A percentile compares a stretch with the other conserved stretches of the same genome.
Evolutionary conservation across 1,139 yeast species (phyloP).

Genomic region (Pichia terricola): DNA sequence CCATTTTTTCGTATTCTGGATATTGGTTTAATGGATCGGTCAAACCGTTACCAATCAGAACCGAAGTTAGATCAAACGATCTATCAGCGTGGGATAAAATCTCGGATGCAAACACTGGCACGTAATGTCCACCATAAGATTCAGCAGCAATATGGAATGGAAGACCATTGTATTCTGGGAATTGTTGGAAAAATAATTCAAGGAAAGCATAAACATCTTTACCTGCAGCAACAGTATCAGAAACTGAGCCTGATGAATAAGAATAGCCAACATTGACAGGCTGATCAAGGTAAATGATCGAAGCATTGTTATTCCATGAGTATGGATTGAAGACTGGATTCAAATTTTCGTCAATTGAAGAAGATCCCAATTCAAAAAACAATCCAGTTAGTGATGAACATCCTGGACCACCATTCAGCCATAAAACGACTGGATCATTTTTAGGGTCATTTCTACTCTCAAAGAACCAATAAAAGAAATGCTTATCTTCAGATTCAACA

Average conservation of each 20-base stretch:
- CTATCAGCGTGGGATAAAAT: slow-evolving; percentile 73
- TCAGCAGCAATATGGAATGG: slow-evolving; percentile 96
- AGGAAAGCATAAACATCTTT: slow-evolving; percentile 88
- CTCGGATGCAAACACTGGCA: slow-evolving; percentile 87
- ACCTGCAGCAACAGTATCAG: slow-evolving; percentile 82
- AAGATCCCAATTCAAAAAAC: slow-evolving; percentile 60
- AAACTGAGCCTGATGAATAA: slow-evolving; percentile 51
- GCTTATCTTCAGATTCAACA: slow-evolving; percentile 48
- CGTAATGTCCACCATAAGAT: slow-evolving; percentile 97
- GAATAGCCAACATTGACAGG: slow-evolving; percentile 77
- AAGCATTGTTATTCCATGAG: slow-evolving; percentile 64
- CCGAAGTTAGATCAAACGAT: slow-evolving; percentile 75
- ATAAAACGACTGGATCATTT: slow-evolving; percentile 54
- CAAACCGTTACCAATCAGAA: slow-evolving; percentile 91
- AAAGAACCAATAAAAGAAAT: slow-evolving; percentile 73
- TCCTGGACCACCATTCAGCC: slow-evolving; percentile 76
- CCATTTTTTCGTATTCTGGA: slow-evolving; percentile 91
- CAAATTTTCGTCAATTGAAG: slow-evolving; percentile 38
- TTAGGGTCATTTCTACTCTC: slow-evolving; percentile 61
- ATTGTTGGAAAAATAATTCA: slow-evolving; percentile 80
- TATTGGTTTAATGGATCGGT: slow-evolving; percentile 89
- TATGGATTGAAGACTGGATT: slow-evolving; percentile 50
- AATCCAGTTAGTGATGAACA: slow-evolving; percentile 63
- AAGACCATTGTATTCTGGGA: slow-evolving; percentile 67
- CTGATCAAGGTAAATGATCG: slow-evolving; percentile 62